Evolutionary conservation across 1,139 yeast species (phyloP).

Genomic region (Insectozyma bohioensis): DNA sequence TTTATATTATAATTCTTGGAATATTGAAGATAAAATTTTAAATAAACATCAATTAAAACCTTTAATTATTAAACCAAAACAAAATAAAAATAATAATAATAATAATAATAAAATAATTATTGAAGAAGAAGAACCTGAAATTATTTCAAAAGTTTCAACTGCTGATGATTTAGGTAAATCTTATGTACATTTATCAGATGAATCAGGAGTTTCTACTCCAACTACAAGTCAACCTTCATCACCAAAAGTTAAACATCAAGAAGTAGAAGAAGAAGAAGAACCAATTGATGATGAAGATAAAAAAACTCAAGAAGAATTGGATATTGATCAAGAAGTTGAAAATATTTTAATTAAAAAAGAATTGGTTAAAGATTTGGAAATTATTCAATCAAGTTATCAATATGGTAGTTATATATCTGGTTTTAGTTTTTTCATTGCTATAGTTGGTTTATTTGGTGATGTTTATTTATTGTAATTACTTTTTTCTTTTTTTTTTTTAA

Average conservation of each 20-base stretch:
- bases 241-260: slow-evolving; percentile 11
- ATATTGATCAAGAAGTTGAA: slow-evolving; percentile 44
- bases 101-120: slow-evolving; percentile 4
- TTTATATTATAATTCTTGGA: slow-evolving; percentile 22
- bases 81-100: slow-evolving; percentile 1
- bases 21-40: slow-evolving; percentile 19
- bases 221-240: slow-evolving; percentile 18
- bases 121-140: slow-evolving; percentile 15
- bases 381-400: slow-evolving; percentile 30
- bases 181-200: slow-evolving; percentile 52
- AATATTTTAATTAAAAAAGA: slow-evolving; percentile 42
- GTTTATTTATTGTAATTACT: slow-evolving; percentile 24
- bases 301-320: slow-evolving; percentile 17
- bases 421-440: slow-evolving; percentile 40
- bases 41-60: slow-evolving; percentile 13
- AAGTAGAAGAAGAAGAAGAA: slow-evolving; percentile 14
- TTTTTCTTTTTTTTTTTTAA: background rate
- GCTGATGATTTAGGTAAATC: slow-evolving; percentile 47
- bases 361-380: slow-evolving; percentile 30
- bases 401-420: slow-evolving; percentile 42
- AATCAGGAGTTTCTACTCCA: slow-evolving; percentile 21
- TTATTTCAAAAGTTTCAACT: slow-evolving; percentile 10
- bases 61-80: slow-evolving; percentile 12
- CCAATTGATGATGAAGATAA: slow-evolving; percentile 18
- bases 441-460: slow-evolving; percentile 54